These are phyloP conservation scores for Mrakia frigida DNA, from an alignment of 768 basidiomycete species.

Conservation along the genomic window DNA sequence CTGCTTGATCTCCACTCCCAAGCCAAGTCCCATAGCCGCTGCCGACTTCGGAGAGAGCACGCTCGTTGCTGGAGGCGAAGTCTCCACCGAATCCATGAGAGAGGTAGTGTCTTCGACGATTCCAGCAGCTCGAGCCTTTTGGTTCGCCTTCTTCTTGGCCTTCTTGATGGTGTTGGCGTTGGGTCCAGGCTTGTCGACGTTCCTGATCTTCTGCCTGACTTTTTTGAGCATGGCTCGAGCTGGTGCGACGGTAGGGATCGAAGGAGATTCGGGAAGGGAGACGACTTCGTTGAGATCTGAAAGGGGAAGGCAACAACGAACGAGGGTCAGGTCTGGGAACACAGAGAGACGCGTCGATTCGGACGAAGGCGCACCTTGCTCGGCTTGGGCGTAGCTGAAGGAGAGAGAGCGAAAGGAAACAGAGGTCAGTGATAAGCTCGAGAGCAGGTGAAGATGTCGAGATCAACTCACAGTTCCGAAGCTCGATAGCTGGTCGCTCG, in stretches of 20 bases:
- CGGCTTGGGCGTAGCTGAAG: background rate
- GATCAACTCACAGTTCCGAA: background rate
- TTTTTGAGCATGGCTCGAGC: constrained; percentile 16
- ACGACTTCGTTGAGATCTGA: constrained; percentile 7
- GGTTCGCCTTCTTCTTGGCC: constrained; percentile 11
- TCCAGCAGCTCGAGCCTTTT: background rate
- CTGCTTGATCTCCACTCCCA: background rate
- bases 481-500: constrained; percentile 13
- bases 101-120: background rate
- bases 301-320: background rate
- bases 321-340: background rate
- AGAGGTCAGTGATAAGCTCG: background rate
- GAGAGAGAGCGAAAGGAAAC: background rate
- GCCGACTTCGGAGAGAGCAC: background rate
- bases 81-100: constrained; percentile 3
- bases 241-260: background rate
- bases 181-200: constrained; percentile 6
- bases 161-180: constrained; percentile 1
- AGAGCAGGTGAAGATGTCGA: background rate
- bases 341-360: background rate
- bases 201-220: constrained; percentile 9
- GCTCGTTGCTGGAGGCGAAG: background rate
- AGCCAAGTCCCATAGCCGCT: background rate
- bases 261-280: background rate
- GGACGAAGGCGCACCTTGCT: background rate